Base-by-base conservation (phyloP, 2,329 filamentous ascomycete species). In the Sporothrix sp. region DNA sequence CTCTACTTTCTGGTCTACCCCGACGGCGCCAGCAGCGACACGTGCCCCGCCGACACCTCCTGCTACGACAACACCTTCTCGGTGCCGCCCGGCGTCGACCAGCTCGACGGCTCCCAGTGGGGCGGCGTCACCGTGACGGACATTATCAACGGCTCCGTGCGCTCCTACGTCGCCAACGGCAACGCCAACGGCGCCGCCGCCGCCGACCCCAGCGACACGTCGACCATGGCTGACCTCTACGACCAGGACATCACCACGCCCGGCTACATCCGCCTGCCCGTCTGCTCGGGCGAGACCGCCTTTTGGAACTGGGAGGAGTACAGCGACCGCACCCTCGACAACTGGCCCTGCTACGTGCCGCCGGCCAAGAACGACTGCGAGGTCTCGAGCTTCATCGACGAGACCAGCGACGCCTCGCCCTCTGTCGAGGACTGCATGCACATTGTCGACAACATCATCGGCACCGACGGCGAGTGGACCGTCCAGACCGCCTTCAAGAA, bases 201-300 rank as follows among this genome's bases (percentile, higher is more conserved):
- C 11, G 54, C 57, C 1, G 63, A 66, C 49, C 55, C 58, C 1
- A 49, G 44, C n/a, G 37, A 64, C 59, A 7, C 51, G 36, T 48
- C 20, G 32, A 59, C 61, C 35, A 32, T 60, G 8, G 16, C 54
- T 7, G 46, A 58, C 21, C 58, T 68, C 13, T 14, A 60, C 23
- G 46, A 59, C 16, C 25, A 51, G 27, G 61, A 67, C 50, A 49
- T 68, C 36, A 65, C 61, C 6, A 65, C 62, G 0, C 62, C 66
- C 1, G 67, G 68, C 2, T 63, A 62, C 51, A 59, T 70, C 36
- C 60, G 58, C 7, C 58, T 70, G 1, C 68, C 68, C 33, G 65
- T 71, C 14, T 70, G 67, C 59, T 62, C 59, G 47, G 53, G 62
- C 27, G 59, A 63, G 8, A 54, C 56, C 6, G 68, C 67, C 11